phyloP scores from a whole-genome alignment of 2,329 filamentous ascomycete genomes.

The Aureobasidium sp. region DNA sequence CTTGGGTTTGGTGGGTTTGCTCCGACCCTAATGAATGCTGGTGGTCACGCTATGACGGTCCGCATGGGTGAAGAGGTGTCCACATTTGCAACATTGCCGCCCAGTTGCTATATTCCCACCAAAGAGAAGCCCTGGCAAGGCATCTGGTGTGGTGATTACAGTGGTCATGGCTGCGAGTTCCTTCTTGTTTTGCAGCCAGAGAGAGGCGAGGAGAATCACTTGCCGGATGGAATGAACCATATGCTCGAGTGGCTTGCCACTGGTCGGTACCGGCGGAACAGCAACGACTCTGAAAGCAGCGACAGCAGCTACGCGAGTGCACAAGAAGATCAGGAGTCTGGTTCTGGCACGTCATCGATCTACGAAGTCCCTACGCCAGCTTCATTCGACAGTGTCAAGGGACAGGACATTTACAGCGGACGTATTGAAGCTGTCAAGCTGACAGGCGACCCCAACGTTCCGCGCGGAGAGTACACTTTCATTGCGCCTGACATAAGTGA shows the following conservation, averaged over 20 bases:
- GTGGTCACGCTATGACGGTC: constrained; percentile 24
- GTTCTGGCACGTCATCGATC: not conserved
- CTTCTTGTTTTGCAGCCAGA: constrained; percentile 71
- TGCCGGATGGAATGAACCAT: constrained; percentile 31
- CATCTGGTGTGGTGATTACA: constrained; percentile 89
- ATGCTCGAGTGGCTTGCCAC: constrained; percentile 25
- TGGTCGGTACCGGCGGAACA: constrained; percentile 17
- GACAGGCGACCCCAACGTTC: constrained; percentile 85
- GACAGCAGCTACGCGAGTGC: constrained; percentile 16
- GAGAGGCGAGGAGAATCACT: constrained; percentile 28
- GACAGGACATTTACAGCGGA: constrained; percentile 48
- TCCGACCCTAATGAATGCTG: constrained; percentile 16
- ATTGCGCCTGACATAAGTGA: constrained; percentile 68
- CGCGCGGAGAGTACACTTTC: constrained; percentile 77
- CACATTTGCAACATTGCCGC: constrained; percentile 66
- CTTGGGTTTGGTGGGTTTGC: constrained; percentile 13
- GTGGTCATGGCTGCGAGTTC: constrained; percentile 81
- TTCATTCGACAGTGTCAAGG: not conserved
- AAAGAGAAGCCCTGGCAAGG: constrained; percentile 73
- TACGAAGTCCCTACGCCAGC: not conserved
- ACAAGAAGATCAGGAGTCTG: constrained; percentile 14
- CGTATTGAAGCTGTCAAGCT: constrained; percentile 78
- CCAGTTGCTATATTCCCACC: constrained; percentile 71
- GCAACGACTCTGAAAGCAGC: constrained; percentile 18
- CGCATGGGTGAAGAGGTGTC: constrained; percentile 46